These are phyloP conservation scores for Cercospora sojina DNA, from an alignment of 2,329 filamentous ascomycete genomes.

Conservation along the genomic window DNA sequence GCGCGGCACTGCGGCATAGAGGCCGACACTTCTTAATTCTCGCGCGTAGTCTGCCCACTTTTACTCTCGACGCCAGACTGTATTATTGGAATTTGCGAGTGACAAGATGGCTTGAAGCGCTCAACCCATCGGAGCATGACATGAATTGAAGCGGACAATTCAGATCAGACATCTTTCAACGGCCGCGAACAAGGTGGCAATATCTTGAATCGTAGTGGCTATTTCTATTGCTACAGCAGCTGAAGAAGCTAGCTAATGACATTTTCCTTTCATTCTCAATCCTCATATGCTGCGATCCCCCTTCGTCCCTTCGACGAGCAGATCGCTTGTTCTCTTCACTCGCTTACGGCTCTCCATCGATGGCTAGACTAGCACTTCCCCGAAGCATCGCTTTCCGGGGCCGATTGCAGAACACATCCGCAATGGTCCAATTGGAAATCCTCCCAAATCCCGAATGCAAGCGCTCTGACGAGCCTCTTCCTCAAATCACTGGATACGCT, in stretches of 20 bases:
- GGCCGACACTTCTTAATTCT: not conserved
- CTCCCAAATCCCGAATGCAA: not conserved
- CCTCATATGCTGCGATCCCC: not conserved
- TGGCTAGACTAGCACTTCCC: not conserved
- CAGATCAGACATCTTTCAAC: not conserved
- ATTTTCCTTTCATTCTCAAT: not conserved
- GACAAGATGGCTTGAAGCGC: constrained; percentile 17
- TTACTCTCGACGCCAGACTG: not conserved
- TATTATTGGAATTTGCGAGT: not conserved
- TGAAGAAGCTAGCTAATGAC: not conserved
- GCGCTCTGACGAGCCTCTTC: not conserved
- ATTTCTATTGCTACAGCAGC: not conserved
- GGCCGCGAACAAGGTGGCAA: not conserved
- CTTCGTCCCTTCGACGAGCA: not conserved
- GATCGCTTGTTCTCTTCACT: not conserved
- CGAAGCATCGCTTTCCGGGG: not conserved
- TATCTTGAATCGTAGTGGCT: not conserved
- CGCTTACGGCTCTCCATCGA: not conserved
- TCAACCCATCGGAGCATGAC: constrained; percentile 11
- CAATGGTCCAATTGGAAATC: not conserved
- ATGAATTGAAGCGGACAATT: not conserved
- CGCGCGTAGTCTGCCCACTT: not conserved
- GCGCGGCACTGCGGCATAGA: constrained; percentile 23
- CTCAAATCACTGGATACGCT: not conserved
- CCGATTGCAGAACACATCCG: not conserved